A percentile compares a stretch with the other conserved stretches of the same genome.
These are phyloP conservation scores for Fraxinus quadrangulata DNA, from an alignment of 257 asterid species.

Conservation along the genomic window DNA sequence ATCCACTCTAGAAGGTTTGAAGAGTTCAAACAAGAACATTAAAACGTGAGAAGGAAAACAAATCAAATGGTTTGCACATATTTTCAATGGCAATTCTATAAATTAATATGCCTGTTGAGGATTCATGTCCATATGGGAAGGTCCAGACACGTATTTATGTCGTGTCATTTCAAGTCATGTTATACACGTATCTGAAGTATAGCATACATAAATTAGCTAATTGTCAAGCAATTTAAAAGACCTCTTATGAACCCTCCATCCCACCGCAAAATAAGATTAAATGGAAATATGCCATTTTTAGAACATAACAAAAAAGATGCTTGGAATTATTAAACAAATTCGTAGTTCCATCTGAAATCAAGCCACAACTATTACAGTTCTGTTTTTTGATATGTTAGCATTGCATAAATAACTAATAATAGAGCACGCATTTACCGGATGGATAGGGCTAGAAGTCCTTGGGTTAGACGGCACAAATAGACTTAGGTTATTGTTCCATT, in stretches of 20 bases:
- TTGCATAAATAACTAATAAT: neutral
- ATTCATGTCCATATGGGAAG: neutral
- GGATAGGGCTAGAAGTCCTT: neutral
- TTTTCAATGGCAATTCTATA: neutral
- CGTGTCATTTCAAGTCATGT: no score
- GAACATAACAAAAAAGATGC: neutral
- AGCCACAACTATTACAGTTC: neutral
- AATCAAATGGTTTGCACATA: neutral
- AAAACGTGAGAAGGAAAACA: neutral
- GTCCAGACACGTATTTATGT: neutral
- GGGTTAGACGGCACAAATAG: neutral
- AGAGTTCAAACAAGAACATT: conserved; percentile 16
- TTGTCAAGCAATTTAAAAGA: neutral
- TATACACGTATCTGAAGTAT: neutral
- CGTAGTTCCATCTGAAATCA: neutral
- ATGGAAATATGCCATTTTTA: neutral
- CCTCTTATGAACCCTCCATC: neutral
- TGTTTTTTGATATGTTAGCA: neutral
- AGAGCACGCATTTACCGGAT: neutral
- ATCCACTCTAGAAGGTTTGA: conserved; percentile 40
- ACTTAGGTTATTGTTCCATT: neutral
- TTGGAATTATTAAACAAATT: neutral
- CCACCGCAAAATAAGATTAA: neutral
- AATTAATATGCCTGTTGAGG: neutral
- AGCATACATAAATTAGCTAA: neutral